Evolutionary conservation across 441 rosid species (phyloP), one percentile per base, ranked within the genome.

Genomic region (Populus hybrid): DNA sequence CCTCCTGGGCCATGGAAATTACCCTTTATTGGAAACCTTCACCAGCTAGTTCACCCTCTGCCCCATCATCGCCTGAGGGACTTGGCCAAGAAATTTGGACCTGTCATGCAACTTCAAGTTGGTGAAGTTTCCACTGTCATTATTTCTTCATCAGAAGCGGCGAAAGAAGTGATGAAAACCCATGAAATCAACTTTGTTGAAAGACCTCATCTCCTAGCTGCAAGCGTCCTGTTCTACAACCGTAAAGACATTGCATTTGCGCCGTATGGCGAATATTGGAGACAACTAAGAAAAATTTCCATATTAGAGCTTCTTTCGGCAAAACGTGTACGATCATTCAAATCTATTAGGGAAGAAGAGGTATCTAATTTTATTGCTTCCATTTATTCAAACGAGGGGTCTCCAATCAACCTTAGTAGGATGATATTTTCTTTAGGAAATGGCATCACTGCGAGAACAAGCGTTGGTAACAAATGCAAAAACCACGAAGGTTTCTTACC

Each of bases 261-360:
- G 0, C 76, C 68, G 2, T 73, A 73, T 21, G 76, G 76, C 11
- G 76, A 73, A 0, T 33, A 31, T 3, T 73, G 76, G 76, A 31
- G 68, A 18, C 31, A 61, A 29, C 3, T 73, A 11, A 45, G 68
- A 21, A 73, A 73, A 35, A 35, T 35, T 2, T 71, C 20, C n/a
- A 24, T 33, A 2, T 7, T 24, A 2, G 64, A 45, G 64, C 23
- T 71, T 20, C 16, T 61, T 12, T 28, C 29, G 24, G 9, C 56
- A 1, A 59, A 35, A 35, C 76, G 76, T n/a, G 75, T 72, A 6
- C 38, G 8, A n/a, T 73, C 75, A 29, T 66, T 66, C 16, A 66
- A 14, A 66, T n/a, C 20, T 1, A 42, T 50, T 21, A 42, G 74
- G 21, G 64, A 45, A 50, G 36, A 71, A 24, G 35, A 71, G 23